These are phyloP conservation scores for Azolla pinnata DNA, from an alignment of 75 land plant genomes.

Conservation along the genomic window DNA sequence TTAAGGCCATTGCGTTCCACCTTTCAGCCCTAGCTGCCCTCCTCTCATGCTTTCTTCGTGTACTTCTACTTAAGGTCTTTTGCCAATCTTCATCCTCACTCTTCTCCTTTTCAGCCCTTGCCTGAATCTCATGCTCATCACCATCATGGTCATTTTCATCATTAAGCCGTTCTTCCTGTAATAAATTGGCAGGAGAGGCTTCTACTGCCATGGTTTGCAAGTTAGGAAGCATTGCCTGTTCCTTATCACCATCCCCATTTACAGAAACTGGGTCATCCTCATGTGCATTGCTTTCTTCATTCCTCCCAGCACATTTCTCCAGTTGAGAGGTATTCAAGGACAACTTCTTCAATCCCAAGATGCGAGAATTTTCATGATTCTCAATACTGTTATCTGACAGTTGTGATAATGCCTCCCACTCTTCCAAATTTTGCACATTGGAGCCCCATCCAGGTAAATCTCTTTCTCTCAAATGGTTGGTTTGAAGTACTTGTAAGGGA, in stretches of 20 bases:
- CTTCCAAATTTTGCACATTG: slow-evolving; percentile 77
- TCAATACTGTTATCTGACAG: slow-evolving; percentile 12
- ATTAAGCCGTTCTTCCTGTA: too few relatives aligned
- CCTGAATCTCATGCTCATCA: too few relatives aligned
- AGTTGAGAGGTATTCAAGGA: slow-evolving; percentile 23
- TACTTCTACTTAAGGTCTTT: slow-evolving; percentile 69
- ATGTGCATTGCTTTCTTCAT: too few relatives aligned
- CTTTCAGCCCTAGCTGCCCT: slow-evolving; percentile 33
- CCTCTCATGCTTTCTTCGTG: slow-evolving; percentile 58
- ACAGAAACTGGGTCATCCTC: too few relatives aligned
- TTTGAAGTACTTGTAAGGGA: slow-evolving; percentile 47
- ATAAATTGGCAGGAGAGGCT: too few relatives aligned
- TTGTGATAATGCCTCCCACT: slow-evolving; percentile 78
- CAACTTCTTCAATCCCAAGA: slow-evolving; percentile 57
- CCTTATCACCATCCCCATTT: too few relatives aligned
- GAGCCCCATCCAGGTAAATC: slow-evolving; percentile 89
- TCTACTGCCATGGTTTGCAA: too few relatives aligned
- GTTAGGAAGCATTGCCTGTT: too few relatives aligned
- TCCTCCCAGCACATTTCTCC: neutral
- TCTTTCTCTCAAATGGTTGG: slow-evolving; percentile 35
- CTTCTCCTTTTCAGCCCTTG: slow-evolving; percentile 25
- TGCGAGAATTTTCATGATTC: slow-evolving; percentile 39
- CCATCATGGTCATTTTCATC: too few relatives aligned
- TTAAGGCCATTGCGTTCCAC: neutral
- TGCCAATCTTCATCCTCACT: slow-evolving; percentile 38